phyloP scores from a whole-genome alignment of 2,329 filamentous ascomycete genomes.

The Sarocladium oryzae region DNA sequence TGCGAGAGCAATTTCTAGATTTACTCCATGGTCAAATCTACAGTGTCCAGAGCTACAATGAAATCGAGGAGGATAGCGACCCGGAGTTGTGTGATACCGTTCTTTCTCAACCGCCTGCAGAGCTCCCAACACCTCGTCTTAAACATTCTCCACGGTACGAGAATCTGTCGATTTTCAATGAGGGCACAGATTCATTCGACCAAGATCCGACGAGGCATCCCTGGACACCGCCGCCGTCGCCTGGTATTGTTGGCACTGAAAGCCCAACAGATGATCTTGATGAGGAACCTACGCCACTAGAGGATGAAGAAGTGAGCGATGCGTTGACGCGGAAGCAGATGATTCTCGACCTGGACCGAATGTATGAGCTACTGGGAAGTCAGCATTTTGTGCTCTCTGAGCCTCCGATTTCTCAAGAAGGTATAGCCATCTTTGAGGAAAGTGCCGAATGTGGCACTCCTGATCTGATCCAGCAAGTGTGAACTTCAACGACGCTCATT shows the following conservation, averaged over 20 bases:
- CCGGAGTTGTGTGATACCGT: neutral
- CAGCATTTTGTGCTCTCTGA: constrained; percentile 10
- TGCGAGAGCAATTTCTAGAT: constrained; percentile 16
- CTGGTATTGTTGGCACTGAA: neutral
- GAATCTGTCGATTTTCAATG: constrained; percentile 14
- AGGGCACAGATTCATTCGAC: neutral
- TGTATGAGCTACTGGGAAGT: neutral
- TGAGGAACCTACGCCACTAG: neutral
- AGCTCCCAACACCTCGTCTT: constrained; percentile 13
- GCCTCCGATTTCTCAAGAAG: constrained; percentile 41
- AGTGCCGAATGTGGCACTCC: constrained; percentile 40
- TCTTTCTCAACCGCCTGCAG: neutral
- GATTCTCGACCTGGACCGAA: constrained; percentile 9
- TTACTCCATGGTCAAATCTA: constrained; percentile 22
- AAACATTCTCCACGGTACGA: constrained; percentile 19
- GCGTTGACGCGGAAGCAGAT: neutral
- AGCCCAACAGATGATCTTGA: neutral
- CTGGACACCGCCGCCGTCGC: constrained; percentile 18
- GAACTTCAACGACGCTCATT: neutral
- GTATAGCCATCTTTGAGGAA: constrained; percentile 51
- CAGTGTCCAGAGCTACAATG: constrained; percentile 5
- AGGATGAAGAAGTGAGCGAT: neutral
- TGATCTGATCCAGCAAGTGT: constrained; percentile 33
- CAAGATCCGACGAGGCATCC: neutral
- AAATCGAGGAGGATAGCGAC: constrained; percentile 1